These are phyloP conservation scores for Sabuloglossum arenarium DNA, from an alignment of 495 filamentous ascomycete species.

Conservation along the genomic window DNA sequence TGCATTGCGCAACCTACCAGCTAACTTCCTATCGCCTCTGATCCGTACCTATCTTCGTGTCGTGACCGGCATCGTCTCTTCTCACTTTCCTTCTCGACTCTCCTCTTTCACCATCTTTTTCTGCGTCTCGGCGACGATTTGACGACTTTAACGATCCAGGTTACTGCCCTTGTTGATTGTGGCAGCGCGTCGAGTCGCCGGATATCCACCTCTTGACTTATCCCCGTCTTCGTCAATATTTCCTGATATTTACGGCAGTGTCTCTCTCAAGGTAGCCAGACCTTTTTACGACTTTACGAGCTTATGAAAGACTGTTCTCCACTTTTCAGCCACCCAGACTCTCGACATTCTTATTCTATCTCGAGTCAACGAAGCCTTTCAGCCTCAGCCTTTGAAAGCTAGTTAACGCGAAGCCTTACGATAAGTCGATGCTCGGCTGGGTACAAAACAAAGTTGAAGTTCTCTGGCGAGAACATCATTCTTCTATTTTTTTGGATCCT, in stretches of 20 bases:
- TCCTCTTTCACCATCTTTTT: conserved; percentile 5
- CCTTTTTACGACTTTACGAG: conserved; percentile 1
- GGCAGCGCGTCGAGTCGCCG: neutral
- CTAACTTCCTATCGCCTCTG: neutral
- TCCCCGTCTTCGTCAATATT: neutral
- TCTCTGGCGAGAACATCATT: neutral
- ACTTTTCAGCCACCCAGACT: neutral
- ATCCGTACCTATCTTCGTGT: neutral
- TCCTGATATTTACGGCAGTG: neutral
- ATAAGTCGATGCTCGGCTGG: neutral
- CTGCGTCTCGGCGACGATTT: neutral
- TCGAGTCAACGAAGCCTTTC: neutral
- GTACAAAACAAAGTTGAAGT: neutral
- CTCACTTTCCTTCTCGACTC: neutral
- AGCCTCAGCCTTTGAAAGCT: neutral
- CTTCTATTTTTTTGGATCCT: neutral
- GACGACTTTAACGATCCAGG: neutral
- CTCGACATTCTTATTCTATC: neutral
- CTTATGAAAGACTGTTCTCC: neutral
- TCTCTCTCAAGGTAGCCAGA: neutral
- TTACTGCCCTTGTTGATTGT: neutral
- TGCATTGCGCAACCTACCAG: conserved; percentile 2
- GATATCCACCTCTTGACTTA: neutral
- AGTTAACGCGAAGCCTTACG: neutral
- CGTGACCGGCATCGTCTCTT: neutral